Conservation (phyloP, 768 basidiomycete species). For the Lanmaoa pseudosensibilis region DNA sequence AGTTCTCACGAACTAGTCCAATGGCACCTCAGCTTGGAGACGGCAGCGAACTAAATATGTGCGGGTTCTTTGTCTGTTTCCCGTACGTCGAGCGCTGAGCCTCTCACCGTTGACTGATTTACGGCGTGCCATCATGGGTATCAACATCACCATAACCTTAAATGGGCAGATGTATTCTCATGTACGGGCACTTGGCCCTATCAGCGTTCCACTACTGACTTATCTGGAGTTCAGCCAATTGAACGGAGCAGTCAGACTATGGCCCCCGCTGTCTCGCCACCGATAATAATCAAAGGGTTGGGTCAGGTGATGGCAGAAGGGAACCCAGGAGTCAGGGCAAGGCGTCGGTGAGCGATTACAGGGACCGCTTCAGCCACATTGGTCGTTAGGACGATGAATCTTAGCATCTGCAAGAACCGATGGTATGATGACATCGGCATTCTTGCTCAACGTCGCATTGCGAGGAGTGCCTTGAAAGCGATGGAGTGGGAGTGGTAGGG, state of each 20-base stretch:
- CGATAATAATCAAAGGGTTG: conserved; percentile 7
- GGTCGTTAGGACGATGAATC: not conserved
- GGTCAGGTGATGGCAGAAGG: conserved; percentile 4
- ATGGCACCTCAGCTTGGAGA: not conserved
- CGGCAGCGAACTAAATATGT: conserved; percentile 10
- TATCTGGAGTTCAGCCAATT: not conserved
- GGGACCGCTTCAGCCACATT: not conserved
- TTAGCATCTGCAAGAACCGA: not conserved
- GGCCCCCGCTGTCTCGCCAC: not conserved
- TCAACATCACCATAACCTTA: conserved; percentile 2
- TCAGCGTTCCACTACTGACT: not conserved
- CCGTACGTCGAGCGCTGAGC: not conserved
- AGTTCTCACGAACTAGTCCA: conserved; percentile 12
- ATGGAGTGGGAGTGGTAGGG: conserved; percentile 1
- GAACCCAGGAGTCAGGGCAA: conserved; percentile 22
- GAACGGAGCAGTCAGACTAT: not conserved
- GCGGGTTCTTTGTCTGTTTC: conserved; percentile 12
- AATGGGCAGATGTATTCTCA: conserved; percentile 14
- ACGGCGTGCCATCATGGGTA: conserved; percentile 13
- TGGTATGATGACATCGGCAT: not conserved
- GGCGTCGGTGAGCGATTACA: not conserved
- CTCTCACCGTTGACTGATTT: conserved; percentile 10
- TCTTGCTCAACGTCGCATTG: not conserved
- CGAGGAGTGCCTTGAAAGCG: not conserved
- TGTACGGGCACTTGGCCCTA: not conserved